phyloP scores from a whole-genome alignment of 2,329 filamentous ascomycete genomes.

The Ophiostoma triangulosporum region DNA sequence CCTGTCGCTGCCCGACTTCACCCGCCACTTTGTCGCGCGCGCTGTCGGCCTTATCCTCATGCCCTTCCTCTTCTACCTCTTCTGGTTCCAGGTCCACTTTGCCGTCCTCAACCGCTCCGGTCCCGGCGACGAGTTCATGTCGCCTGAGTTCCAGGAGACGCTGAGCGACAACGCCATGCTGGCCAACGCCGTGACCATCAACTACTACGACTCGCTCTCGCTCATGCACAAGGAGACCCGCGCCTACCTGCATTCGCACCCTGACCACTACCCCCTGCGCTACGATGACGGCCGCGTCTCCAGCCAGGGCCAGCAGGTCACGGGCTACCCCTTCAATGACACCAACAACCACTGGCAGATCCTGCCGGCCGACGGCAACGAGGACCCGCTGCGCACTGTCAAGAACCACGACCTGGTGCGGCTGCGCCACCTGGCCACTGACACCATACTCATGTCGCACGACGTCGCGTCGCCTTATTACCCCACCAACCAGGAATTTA shows the following conservation, averaged over 20 bases:
- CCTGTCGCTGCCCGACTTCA: slow-evolving; percentile 66
- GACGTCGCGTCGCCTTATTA: slow-evolving; percentile 94
- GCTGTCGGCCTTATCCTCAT: slow-evolving; percentile 76
- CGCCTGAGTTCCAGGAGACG: slow-evolving; percentile 93
- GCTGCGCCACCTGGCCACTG: slow-evolving; percentile 73
- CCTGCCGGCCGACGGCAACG: slow-evolving; percentile 46
- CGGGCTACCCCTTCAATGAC: slow-evolving; percentile 94
- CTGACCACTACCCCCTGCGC: slow-evolving; percentile 75
- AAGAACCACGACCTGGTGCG: slow-evolving; percentile 76
- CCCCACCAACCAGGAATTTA: slow-evolving; percentile 98
- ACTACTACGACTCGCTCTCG: slow-evolving; percentile 81
- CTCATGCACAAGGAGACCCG: slow-evolving; percentile 96
- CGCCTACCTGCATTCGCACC: slow-evolving; percentile 87
- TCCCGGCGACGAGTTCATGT: slow-evolving; percentile 98
- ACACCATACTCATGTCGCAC: slow-evolving; percentile 79
- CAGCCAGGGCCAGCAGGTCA: slow-evolving; percentile 95
- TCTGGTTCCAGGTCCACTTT: slow-evolving; percentile 99
- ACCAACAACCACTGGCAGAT: slow-evolving; percentile 99
- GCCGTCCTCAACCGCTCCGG: slow-evolving; percentile 76
- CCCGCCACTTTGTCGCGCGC: slow-evolving; percentile 80
- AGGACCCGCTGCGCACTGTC: slow-evolving; percentile 44
- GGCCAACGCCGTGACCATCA: slow-evolving; percentile 68
- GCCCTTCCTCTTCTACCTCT: slow-evolving; percentile 94
- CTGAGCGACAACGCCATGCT: slow-evolving; percentile 90
- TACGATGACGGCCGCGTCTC: slow-evolving; percentile 97